Evolutionary conservation across 2,329 filamentous ascomycete genomes (phyloP), one percentile per base, ranked within the genome.

Genomic region (Xylaria sp.): DNA sequence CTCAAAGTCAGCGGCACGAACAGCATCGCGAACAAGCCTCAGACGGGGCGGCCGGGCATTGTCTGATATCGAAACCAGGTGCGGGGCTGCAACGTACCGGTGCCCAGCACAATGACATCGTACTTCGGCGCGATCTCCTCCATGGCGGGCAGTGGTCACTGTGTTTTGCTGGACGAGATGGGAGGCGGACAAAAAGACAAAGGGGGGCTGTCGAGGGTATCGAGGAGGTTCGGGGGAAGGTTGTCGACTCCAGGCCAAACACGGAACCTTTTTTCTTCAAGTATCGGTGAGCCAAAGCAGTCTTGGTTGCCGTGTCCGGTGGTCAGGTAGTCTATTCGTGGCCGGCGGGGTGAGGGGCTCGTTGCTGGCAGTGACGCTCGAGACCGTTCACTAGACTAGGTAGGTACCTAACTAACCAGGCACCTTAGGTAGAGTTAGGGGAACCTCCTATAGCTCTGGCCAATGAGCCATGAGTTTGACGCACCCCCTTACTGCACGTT

Each of bases 41-140:
- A 59, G 51, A 67, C 63, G 62, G 65, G 66, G 71, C 67, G 62
- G 50, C 39, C 42, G 11, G 27, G 33, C 50, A 33, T 45, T 36
- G 55, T 50, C 39, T 36, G 29, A 31, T 31, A 39, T 57, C 65
- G 44, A 54, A 56, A 57, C 65, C 47, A 61, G 76, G 77, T 80
- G 70, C 73, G 74, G 74, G 74, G 74, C 70, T 59, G 69, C 76
- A 75, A 73, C 88, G 79, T 86, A 97, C 94, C 94, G 81, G 96
- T 99, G 87, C 96, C 96, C 80, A 99, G 89, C 80, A 99, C 96
- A 80, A 99, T 90, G 82, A 97, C 93, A 88, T 99, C 96, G 88
- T 99, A 99, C 83, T 97, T 94, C 79, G 93, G 92, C 74, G 94
- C 93, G 79, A 99, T 97, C 83, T 98, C 96, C 80, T 98, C 96